Evolutionary conservation across 73 alveolate genomes (phyloP).

Genomic region (Paramecium octaurelia): DNA sequence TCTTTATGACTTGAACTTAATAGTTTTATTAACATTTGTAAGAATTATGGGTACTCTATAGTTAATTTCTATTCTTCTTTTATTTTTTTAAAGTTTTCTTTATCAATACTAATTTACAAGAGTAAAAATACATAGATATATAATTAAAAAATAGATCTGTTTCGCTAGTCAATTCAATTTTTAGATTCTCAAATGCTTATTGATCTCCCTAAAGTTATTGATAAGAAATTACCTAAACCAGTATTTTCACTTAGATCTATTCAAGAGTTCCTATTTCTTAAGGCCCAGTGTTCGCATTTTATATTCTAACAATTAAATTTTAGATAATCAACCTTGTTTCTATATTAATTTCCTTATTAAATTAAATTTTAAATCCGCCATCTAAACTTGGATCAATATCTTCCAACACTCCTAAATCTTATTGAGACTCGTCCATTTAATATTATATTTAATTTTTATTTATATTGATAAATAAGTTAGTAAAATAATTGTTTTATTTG

Average conservation of each 20-base stretch:
- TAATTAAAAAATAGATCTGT: slow-evolving; percentile 57
- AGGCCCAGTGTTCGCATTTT: slow-evolving; percentile 3
- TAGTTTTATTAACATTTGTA: slow-evolving; percentile 47
- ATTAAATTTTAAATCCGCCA: slow-evolving; percentile 51
- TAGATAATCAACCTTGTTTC: slow-evolving; percentile 35
- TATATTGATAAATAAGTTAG: background rate
- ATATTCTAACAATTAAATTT: background rate
- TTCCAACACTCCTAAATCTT: slow-evolving; percentile 51
- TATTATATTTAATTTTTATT: background rate
- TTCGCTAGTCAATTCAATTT: slow-evolving; percentile 58
- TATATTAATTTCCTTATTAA: slow-evolving; percentile 52
- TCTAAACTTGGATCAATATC: slow-evolving; percentile 59
- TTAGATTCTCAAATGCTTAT: background rate
- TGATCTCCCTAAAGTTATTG: slow-evolving; percentile 5
- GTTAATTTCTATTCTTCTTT: slow-evolving; percentile 46
- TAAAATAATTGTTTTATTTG: background rate
- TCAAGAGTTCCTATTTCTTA: slow-evolving; percentile 63
- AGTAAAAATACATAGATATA: slow-evolving; percentile 27
- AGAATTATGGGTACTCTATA: slow-evolving; percentile 43
- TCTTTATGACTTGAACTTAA: slow-evolving; percentile 48
- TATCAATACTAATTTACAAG: background rate
- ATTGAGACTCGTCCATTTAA: slow-evolving; percentile 34
- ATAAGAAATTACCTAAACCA: slow-evolving; percentile 1
- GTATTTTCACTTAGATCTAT: slow-evolving; percentile 53
- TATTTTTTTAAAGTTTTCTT: slow-evolving; percentile 33